Evolutionary conservation across 169 alveolate species (phyloP).

Genomic region (Eimeria zaria): DNA sequence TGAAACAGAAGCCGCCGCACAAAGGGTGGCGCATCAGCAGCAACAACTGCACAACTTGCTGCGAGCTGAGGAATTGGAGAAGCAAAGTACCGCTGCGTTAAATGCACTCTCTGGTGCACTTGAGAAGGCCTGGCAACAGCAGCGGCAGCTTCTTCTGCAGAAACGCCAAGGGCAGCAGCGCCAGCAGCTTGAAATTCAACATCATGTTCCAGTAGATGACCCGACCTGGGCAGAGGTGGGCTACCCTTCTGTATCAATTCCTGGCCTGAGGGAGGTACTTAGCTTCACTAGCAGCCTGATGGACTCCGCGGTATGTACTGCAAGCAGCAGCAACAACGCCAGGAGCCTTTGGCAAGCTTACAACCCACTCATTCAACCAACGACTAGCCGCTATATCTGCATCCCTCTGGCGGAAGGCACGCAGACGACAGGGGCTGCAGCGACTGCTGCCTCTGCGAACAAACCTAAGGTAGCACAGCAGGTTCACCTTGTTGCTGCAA

Average conservation of each 20-base stretch:
- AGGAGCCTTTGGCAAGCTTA: conserved; percentile 32
- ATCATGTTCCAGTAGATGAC: conserved; percentile 4
- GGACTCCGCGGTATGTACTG: conserved; percentile 7
- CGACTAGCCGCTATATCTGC: conserved; percentile 56
- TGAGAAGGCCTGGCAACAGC: conserved; percentile 26
- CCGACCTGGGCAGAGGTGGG: background rate
- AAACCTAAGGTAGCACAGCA: background rate
- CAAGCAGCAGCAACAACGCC: conserved; percentile 25
- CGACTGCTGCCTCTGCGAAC: background rate
- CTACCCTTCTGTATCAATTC: background rate
- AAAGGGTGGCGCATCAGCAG: conserved; percentile 5
- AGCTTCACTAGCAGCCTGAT: background rate
- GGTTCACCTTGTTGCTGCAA: conserved; percentile 31
- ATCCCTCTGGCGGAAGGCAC: background rate
- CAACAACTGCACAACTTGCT: background rate
- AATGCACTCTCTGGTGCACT: conserved; percentile 40
- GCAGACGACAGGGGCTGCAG: conserved; percentile 9
- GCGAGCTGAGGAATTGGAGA: background rate
- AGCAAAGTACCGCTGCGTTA: conserved; percentile 5
- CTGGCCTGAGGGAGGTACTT: background rate
- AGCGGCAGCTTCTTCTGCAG: conserved; percentile 47
- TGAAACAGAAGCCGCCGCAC: background rate
- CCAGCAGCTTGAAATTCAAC: background rate
- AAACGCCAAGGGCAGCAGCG: conserved; percentile 16
- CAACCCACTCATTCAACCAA: conserved; percentile 15